Percentiles rank a stretch among this genome's conserved stretches.
Evolutionary conservation across 352 stramenopile species (phyloP).

Genomic region (Pythium oligandrum): DNA sequence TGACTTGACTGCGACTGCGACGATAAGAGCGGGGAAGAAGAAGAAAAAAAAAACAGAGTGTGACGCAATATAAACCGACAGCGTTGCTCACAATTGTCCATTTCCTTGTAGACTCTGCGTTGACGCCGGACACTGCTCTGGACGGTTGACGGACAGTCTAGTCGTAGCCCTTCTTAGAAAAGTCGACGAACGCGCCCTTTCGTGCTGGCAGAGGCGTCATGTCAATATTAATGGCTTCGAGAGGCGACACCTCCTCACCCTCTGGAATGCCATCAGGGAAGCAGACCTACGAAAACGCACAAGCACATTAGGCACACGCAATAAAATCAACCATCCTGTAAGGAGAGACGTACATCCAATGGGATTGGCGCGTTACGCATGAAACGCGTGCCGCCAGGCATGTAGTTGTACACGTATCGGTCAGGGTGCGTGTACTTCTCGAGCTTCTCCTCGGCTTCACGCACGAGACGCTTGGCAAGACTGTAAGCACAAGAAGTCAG

Average conservation of each 20-base stretch:
- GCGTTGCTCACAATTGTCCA: too few relatives aligned
- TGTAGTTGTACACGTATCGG: constrained; percentile 96
- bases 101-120: too few relatives aligned
- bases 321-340: neutral
- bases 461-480: constrained; percentile 74
- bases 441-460: constrained; percentile 92
- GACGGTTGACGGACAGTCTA: constrained; percentile 23
- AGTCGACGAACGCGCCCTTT: constrained; percentile 75
- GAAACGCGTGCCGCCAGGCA: constrained; percentile 97
- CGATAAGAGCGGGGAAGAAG: too few relatives aligned
- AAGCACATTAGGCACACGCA: neutral
- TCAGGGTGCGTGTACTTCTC: constrained; percentile 95
- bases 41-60: too few relatives aligned
- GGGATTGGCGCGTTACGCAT: constrained; percentile 98
- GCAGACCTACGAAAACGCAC: constrained; percentile 41
- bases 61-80: too few relatives aligned
- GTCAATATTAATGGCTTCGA: constrained; percentile 86
- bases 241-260: constrained; percentile 76
- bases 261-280: constrained; percentile 88
- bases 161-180: constrained; percentile 85
- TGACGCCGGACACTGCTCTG: too few relatives aligned
- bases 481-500: constrained; percentile 23
- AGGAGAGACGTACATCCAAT: constrained; percentile 68
- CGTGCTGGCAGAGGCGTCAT: constrained; percentile 74
- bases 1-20: too few relatives aligned